Evolutionary conservation across 1,139 yeast species (phyloP), one percentile per base, ranked within the genome.

Genomic region (Nakaseomyces sp.): DNA sequence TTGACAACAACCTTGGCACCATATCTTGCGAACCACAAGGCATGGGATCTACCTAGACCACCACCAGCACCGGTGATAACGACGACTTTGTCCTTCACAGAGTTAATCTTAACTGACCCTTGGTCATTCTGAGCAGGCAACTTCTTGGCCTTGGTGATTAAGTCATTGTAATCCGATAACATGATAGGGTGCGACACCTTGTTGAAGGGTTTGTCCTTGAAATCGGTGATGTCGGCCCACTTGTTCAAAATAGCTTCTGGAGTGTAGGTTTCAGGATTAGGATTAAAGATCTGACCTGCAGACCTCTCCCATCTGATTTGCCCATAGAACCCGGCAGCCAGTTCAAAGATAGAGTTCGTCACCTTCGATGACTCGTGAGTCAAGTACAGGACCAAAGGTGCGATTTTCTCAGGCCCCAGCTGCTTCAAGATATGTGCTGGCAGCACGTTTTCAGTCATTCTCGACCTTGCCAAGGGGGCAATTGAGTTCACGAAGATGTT

Each of bases 1-100:
- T 91, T 91, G 40, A 91, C 94, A 40, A 91, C 95, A 51, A 91
- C 94, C 70, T 84, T 88, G 38, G 97, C 97, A 50, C 97, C 97
- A 53, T 86, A 84, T 64, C 76, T 83, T 47, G 94, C 97, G 60
- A 84, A 80, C 65, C 78, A 74, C 47, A 78, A 67, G 17, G 97
- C 95, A 66, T 91, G 94, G 50, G 89, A 86, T 62, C 82, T 79
- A 53, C 98, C 98, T 56, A 91, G 75, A 47, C 98, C 98, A 47
- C 87, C 83, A 56, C 96, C 97, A 43, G 96, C 93, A 56, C 98
- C 98, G 33, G 97, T 91, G 46, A 91, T 79, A 51, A 91, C 76
- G 42, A 87, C 96, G 47, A 89, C 96, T 68, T 83, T 85, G 56
- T 72, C 88, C 63, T 79, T 81, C 65, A 89, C 70, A 36, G 86